Evolutionary conservation across 768 basidiomycete genomes (phyloP).

Genomic region (Mycena epipterygia): DNA sequence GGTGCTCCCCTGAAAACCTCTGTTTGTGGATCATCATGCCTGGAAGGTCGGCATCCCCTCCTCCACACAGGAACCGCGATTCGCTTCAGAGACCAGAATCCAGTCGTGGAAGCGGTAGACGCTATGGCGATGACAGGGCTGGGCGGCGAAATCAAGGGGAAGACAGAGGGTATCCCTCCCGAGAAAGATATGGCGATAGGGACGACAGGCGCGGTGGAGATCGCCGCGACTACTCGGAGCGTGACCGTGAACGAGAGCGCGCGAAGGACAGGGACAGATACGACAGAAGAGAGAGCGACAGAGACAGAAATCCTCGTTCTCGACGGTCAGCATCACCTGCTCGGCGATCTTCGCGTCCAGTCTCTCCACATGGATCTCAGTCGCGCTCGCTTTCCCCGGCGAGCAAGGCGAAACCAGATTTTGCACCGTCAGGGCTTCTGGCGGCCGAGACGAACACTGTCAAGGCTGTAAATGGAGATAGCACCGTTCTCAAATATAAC

Average conservation of each 20-base stretch:
- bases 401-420: slow-evolving; percentile 90
- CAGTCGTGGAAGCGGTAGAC: slow-evolving; percentile 32
- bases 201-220: slow-evolving; percentile 34
- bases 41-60: slow-evolving; percentile 32
- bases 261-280: slow-evolving; percentile 61
- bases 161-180: slow-evolving; percentile 23
- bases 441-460: slow-evolving; percentile 98
- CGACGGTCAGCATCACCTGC: slow-evolving; percentile 77
- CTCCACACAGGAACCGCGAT: slow-evolving; percentile 26
- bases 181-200: slow-evolving; percentile 7
- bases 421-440: slow-evolving; percentile 87
- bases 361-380: slow-evolving; percentile 53
- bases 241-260: slow-evolving; percentile 58
- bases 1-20: neutral
- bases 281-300: slow-evolving; percentile 44
- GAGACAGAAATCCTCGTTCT: slow-evolving; percentile 46
- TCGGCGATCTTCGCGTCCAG: slow-evolving; percentile 55
- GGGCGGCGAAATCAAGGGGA: slow-evolving; percentile 4
- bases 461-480: slow-evolving; percentile 78
- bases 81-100: slow-evolving; percentile 14
- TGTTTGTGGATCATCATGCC: slow-evolving; percentile 5
- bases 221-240: slow-evolving; percentile 45
- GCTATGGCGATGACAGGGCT: slow-evolving; percentile 25
- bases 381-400: slow-evolving; percentile 62
- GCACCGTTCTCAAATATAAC: slow-evolving; percentile 94